Base-by-base conservation (phyloP, 345 rosid species). In the Heritiera fomes region DNA sequence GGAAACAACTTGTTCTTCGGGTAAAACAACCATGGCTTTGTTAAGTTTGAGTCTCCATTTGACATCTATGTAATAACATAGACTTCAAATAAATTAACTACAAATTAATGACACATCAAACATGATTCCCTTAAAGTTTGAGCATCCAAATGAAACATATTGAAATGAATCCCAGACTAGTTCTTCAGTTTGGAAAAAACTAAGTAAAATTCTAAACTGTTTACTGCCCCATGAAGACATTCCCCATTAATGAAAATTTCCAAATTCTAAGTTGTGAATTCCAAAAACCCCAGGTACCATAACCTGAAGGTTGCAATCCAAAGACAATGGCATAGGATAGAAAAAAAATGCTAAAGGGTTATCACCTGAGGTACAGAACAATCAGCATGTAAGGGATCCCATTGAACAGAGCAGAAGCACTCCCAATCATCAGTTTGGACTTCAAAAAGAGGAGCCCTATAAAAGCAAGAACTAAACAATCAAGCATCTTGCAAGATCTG, bases 351-450 rank as follows among this genome's bases (percentile, higher is more conserved):
- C 60, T 30, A 60, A 32, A 80, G 67, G 67, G 63, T 69, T 46
- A 75, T 79, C 63, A 94, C 99, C 99, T 96, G 99, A 83, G 91
- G 94, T 70, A 81, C 94, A 38, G 93, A 91, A 81, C 99, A 97
- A 86, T 97, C 98, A 46, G 99, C 92, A 83, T 78, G 97, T 23
- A 80, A 61, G 56, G 98, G 97, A 83, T 97, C 96, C 99, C 98
- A 94, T 28, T 81, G 83, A 78, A 97, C 81, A 82, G 88, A 87
- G 80, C 92, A 89, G 81, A 87, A 97, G 88, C 99, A 97, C 75
- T 93, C 98, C 98, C 99, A 97, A 55, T 90, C 81, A 83, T 89
- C 92, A 75, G 92, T 93, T 85, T 97, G 99, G 78, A 90, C 89
- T 84, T 93, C 98, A 84, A 85, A 88, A 76, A 91, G 87, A 60